Conservation (phyloP, 768 basidiomycete species). For the Pulveroboletus frians region DNA sequence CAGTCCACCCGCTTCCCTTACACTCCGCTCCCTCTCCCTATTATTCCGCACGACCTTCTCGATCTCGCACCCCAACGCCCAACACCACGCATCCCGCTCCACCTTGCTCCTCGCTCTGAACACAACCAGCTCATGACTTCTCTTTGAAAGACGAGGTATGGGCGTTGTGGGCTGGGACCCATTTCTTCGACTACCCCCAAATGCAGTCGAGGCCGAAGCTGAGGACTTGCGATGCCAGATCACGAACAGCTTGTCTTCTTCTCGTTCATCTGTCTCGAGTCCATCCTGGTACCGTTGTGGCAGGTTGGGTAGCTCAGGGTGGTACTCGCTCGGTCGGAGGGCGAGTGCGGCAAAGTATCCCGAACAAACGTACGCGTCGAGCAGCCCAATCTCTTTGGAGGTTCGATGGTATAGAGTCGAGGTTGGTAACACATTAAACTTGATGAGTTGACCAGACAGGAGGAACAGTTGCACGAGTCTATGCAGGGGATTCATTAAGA, state of each 20-base stretch:
- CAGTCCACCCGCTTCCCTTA: conserved; percentile 62
- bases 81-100: conserved; percentile 93
- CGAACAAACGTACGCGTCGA: conserved; percentile 82
- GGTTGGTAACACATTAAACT: conserved; percentile 59
- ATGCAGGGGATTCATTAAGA: not conserved
- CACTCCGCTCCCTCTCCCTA: conserved; percentile 55
- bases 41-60: conserved; percentile 68
- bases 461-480: conserved; percentile 74
- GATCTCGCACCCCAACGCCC: conserved; percentile 87
- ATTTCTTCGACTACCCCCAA: conserved; percentile 11
- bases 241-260: conserved; percentile 85
- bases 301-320: conserved; percentile 43
- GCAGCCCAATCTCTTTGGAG: conserved; percentile 51
- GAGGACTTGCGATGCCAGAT: conserved; percentile 58
- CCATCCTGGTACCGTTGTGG: conserved; percentile 87
- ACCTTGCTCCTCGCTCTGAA: conserved; percentile 76
- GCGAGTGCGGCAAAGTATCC: conserved; percentile 73
- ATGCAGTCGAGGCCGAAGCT: not conserved
- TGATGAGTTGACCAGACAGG: conserved; percentile 66
- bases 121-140: conserved; percentile 56
- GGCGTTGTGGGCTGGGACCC: conserved; percentile 16
- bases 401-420: conserved; percentile 54
- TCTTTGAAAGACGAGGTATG: conserved; percentile 46
- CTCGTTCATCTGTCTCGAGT: conserved; percentile 78
- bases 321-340: conserved; percentile 60